These are phyloP conservation scores for Aspergillus bridgeri DNA, from an alignment of 495 filamentous ascomycete species.

Conservation along the genomic window DNA sequence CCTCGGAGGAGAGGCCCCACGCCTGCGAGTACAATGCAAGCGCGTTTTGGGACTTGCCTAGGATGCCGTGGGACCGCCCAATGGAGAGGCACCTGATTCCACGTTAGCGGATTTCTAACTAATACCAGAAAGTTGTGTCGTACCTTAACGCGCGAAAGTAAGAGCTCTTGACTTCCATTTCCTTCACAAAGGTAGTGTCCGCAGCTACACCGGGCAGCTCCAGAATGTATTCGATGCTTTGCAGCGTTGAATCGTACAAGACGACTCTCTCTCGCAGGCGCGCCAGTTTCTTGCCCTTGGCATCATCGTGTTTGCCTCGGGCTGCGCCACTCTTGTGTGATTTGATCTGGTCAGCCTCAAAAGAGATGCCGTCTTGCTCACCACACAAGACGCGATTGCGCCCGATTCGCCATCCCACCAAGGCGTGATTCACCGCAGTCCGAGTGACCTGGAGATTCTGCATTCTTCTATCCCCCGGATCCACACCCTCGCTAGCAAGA, in stretches of 20 bases:
- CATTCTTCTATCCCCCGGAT: slow-evolving; percentile 82
- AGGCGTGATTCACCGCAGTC: slow-evolving; percentile 86
- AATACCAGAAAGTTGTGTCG: slow-evolving; percentile 11
- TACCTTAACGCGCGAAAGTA: slow-evolving; percentile 92
- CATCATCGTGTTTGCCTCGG: slow-evolving; percentile 56
- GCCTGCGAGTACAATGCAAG: slow-evolving; percentile 79
- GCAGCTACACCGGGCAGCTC: slow-evolving; percentile 89
- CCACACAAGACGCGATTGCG: slow-evolving; percentile 87
- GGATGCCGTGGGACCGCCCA: slow-evolving; percentile 75
- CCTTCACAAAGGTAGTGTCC: slow-evolving; percentile 69
- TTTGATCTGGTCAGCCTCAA: slow-evolving; percentile 54
- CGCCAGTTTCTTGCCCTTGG: slow-evolving; percentile 65
- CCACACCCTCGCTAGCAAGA: slow-evolving; percentile 72
- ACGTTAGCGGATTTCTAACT: not conserved
- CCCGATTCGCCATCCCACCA: slow-evolving; percentile 92
- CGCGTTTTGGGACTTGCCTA: slow-evolving; percentile 70
- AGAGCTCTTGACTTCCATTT: slow-evolving; percentile 69
- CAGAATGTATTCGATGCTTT: slow-evolving; percentile 84
- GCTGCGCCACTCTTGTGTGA: slow-evolving; percentile 42
- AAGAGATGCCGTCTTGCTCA: slow-evolving; percentile 64
- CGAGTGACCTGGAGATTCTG: slow-evolving; percentile 90
- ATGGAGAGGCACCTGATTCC: slow-evolving; percentile 71
- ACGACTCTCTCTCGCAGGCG: slow-evolving; percentile 83
- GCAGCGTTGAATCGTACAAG: slow-evolving; percentile 88
- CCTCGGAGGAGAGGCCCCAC: slow-evolving; percentile 46